These are phyloP conservation scores for Xylaria palmicola DNA, from an alignment of 495 filamentous ascomycete species.

Conservation along the genomic window DNA sequence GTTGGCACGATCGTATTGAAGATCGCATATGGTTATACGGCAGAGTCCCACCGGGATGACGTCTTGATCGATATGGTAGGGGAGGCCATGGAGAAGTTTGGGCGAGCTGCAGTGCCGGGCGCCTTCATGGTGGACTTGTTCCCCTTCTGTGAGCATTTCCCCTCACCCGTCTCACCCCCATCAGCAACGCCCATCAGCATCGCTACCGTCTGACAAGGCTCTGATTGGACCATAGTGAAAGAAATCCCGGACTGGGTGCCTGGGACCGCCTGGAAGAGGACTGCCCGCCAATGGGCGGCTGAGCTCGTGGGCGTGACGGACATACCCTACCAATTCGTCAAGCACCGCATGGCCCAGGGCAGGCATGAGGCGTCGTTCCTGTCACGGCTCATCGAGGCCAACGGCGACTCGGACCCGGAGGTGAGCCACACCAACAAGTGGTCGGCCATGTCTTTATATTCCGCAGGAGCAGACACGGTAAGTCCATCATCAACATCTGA, in stretches of 20 bases:
- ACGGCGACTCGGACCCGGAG: constrained; percentile 25
- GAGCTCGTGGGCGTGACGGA: constrained; percentile 28
- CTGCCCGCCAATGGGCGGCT: constrained; percentile 30
- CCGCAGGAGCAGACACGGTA: constrained; percentile 48
- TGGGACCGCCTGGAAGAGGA: constrained; percentile 45
- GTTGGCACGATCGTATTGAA: constrained; percentile 47
- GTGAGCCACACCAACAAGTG: constrained; percentile 41
- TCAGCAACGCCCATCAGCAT: not conserved
- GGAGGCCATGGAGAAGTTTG: constrained; percentile 41
- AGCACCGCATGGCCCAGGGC: constrained; percentile 40
- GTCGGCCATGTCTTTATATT: constrained; percentile 45
- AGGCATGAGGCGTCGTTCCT: constrained; percentile 40
- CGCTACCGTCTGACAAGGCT: not conserved
- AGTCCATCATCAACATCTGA: constrained; percentile 9
- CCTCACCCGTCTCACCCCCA: no score
- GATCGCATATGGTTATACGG: constrained; percentile 50
- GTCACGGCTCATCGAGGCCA: constrained; percentile 33
- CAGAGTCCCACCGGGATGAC: constrained; percentile 41
- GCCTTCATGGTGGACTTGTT: constrained; percentile 45
- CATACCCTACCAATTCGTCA: constrained; percentile 45
- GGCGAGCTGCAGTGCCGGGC: constrained; percentile 35
- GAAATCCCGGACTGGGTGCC: constrained; percentile 49
- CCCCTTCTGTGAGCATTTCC: constrained; percentile 25
- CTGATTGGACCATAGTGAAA: constrained; percentile 27
- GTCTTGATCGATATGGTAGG: constrained; percentile 43